A percentile compares a stretch with the other conserved stretches of the same genome.
These are phyloP conservation scores for Lagerstroemia speciosa DNA, from an alignment of 345 rosid species.

Conservation along the genomic window DNA sequence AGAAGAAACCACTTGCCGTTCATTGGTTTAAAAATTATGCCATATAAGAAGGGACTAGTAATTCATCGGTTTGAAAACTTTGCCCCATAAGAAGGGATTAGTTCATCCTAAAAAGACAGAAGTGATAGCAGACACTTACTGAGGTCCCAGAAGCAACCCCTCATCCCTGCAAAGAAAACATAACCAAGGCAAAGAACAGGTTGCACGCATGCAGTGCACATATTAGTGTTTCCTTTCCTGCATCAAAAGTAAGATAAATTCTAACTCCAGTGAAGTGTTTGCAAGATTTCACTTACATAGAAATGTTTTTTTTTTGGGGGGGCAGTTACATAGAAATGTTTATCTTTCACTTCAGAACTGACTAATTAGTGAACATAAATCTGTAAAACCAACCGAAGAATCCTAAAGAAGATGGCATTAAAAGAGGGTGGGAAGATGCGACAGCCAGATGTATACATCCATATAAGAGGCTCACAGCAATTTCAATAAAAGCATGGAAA, in stretches of 20 bases:
- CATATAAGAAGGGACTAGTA: background rate
- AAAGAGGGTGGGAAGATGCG: background rate
- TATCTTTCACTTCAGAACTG: background rate
- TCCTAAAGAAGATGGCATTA: background rate
- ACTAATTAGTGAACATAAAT: too few species aligned
- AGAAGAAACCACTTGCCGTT: too few species aligned
- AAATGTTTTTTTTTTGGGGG: background rate
- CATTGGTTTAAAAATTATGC: background rate
- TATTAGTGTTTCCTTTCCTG: conserved; percentile 3
- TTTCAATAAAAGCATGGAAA: conserved; percentile 1
- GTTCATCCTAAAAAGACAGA: background rate
- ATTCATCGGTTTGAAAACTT: background rate
- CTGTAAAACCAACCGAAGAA: background rate
- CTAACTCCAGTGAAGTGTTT: background rate
- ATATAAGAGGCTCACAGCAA: conserved; percentile 1
- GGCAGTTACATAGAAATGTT: background rate
- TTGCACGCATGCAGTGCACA: background rate
- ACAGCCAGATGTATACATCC: background rate
- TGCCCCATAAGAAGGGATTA: background rate
- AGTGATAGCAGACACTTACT: background rate
- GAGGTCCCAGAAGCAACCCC: background rate
- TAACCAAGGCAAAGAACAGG: background rate
- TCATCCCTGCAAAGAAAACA: conserved; percentile 2
- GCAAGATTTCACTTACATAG: background rate
- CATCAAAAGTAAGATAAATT: background rate